Evolutionary conservation across 1,284 basidiomycete genomes (phyloP).

Genomic region (Anthracocystis panici-leucophaei): DNA sequence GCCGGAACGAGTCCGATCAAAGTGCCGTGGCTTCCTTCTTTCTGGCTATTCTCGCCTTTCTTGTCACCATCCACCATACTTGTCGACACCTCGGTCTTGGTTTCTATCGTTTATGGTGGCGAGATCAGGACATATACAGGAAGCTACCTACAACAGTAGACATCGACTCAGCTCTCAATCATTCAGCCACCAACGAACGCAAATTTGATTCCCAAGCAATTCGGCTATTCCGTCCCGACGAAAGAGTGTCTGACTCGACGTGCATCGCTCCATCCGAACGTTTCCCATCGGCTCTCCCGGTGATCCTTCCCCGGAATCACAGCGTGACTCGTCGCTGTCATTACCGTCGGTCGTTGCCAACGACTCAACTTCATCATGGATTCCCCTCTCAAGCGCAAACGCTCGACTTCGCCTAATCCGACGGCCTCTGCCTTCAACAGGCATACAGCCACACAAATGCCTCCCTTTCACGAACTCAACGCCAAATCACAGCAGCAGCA

Average conservation of each 20-base stretch:
- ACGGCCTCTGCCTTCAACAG: not conserved
- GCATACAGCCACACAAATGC: slow-evolving; percentile 13
- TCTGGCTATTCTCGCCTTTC: not conserved
- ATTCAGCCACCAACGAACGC: not conserved
- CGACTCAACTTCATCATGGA: slow-evolving; percentile 15
- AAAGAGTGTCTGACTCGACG: slow-evolving; percentile 14
- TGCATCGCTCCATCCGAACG: slow-evolving; percentile 13
- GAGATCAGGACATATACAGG: not conserved
- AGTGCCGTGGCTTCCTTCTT: slow-evolving; percentile 22
- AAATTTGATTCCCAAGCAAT: not conserved
- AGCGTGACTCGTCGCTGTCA: slow-evolving; percentile 19
- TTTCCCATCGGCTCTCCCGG: slow-evolving; percentile 4
- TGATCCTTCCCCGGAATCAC: not conserved
- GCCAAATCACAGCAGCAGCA: slow-evolving; percentile 9
- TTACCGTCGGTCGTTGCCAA: not conserved
- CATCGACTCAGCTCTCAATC: not conserved
- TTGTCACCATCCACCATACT: slow-evolving; percentile 7
- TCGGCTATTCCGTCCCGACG: slow-evolving; percentile 6
- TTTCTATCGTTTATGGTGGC: not conserved
- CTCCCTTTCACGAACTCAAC: slow-evolving; percentile 23
- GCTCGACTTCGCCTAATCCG: slow-evolving; percentile 21
- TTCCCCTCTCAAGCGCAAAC: slow-evolving; percentile 27
- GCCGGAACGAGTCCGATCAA: slow-evolving; percentile 39
- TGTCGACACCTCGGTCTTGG: slow-evolving; percentile 9
- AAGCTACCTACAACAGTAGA: not conserved